Evolutionary conservation across 1,284 basidiomycete genomes (phyloP), one percentile per base, ranked within the genome.

Genomic region (Tilletia walkeri): DNA sequence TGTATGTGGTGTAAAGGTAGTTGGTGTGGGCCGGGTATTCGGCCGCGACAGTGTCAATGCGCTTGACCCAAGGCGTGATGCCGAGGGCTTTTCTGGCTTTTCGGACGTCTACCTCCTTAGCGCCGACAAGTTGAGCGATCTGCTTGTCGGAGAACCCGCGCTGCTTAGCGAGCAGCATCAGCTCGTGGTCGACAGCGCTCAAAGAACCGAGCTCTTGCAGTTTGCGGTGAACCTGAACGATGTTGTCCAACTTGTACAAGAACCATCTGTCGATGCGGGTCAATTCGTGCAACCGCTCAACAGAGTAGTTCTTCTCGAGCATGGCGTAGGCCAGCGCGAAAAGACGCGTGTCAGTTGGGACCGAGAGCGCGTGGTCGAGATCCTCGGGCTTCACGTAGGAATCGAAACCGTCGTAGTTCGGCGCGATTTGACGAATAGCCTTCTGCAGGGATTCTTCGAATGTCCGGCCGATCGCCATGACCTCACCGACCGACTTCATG

Each of bases 1-100:
- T 98, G 88, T 99, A 99, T 20, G 96, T 98, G 53, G 96, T 99
- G 86, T 99, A 99, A 72, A 99, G 91, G 86, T 99, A 99, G 87
- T 99, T 99, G 81, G 96, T 99, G 86, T 96, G 91, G 3, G 96
- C 96, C 30, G 96, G 96, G 87, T 93, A 99, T 85, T 99, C 96
- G 75, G 96, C 96, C 41, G 95, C 96, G 72, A 99, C 90, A 3
- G 96, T 99, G 85, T 99, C 96, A 86, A 99, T 99, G 74, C 95
- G 93, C 86, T 99, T 99, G 84, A 99, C 96, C 85, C 95, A 99
- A 63, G 96, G 96, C 18, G 91, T 96, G 79, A 99, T 89, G 67
- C 90, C 89, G 73, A 92, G 86, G 3, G 89, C 88, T 86, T 98
- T 97, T 79, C 95, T 91, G 84, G 90, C 88, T 1, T 89, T 88